Evolutionary conservation across 805 yeast species (phyloP).

Genomic region (Saccharomycopsis capsularis): DNA sequence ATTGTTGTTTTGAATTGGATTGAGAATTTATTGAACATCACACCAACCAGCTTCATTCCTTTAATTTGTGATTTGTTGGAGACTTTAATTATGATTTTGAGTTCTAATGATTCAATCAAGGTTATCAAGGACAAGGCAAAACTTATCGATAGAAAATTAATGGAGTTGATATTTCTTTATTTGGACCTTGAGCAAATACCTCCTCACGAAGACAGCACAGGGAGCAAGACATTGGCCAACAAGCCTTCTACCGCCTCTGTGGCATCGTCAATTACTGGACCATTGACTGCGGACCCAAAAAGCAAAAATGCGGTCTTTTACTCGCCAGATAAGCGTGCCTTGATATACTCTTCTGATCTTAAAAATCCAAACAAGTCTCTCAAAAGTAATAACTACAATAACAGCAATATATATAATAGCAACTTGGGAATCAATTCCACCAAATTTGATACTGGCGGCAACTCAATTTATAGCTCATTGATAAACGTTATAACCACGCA

Average conservation of each 20-base stretch:
- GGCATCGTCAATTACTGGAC: background rate
- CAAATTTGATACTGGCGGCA: slow-evolving; percentile 24
- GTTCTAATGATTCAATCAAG: slow-evolving; percentile 38
- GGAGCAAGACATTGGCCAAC: background rate
- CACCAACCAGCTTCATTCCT: slow-evolving; percentile 69
- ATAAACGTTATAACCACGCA: slow-evolving; percentile 8
- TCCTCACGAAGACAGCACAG: slow-evolving; percentile 17
- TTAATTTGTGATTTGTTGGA: slow-evolving; percentile 71
- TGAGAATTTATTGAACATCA: slow-evolving; percentile 58
- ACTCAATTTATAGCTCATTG: slow-evolving; percentile 9
- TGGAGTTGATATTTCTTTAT: slow-evolving; percentile 35
- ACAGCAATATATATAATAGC: slow-evolving; percentile 5
- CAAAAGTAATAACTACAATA: background rate
- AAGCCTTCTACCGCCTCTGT: background rate
- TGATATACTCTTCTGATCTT: background rate
- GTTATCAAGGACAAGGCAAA: slow-evolving; percentile 48
- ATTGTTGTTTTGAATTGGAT: slow-evolving; percentile 79
- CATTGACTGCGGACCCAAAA: background rate
- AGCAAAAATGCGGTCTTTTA: slow-evolving; percentile 8
- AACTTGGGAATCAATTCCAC: background rate
- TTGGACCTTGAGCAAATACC: slow-evolving; percentile 25
- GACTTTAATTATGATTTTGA: slow-evolving; percentile 55
- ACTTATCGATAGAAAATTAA: slow-evolving; percentile 48
- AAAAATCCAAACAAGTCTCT: background rate
- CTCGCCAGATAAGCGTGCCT: slow-evolving; percentile 22